A percentile compares a stretch with the other conserved stretches of the same genome.
Conservation (phyloP, 441 rosid genomes). For the Jatropha multifida region DNA sequence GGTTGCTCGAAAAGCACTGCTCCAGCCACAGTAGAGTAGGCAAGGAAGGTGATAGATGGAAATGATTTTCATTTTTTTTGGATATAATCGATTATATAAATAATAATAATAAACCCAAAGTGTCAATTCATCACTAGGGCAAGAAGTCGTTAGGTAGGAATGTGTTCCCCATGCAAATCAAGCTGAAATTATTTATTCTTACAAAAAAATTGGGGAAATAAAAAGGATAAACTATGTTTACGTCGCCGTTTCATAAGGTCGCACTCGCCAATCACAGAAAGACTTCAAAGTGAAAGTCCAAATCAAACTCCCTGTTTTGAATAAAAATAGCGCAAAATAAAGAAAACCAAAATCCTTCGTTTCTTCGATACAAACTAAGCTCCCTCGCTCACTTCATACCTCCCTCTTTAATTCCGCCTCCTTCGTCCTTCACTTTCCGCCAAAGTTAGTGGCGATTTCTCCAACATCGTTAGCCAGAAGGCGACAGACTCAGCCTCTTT, state of each 20-base stretch:
- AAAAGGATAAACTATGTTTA: neutral
- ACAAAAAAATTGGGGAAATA: no score
- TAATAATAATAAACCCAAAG: neutral
- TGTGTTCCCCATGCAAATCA: neutral
- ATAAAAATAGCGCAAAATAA: neutral
- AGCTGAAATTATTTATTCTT: neutral
- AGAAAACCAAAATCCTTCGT: neutral
- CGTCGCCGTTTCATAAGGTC: neutral
- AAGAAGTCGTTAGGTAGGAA: neutral
- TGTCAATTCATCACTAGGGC: neutral
- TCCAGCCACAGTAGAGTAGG: neutral
- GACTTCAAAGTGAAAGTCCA: no score
- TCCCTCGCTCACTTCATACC: neutral
- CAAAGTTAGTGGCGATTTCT: slow-evolving; percentile 55
- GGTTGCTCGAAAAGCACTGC: no score
- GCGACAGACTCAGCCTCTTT: slow-evolving; percentile 1
- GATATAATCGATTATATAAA: neutral
- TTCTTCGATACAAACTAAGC: slow-evolving; percentile 62
- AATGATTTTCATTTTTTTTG: neutral
- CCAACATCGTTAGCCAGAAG: slow-evolving; percentile 24
- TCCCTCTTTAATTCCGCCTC: neutral
- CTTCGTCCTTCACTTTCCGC: slow-evolving; percentile 33
- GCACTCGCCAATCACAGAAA: neutral
- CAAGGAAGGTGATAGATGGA: neutral
- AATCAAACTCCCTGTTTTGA: neutral